Evolutionary conservation across 164 flowering plant species (phyloP), one percentile per base, ranked within the genome.

Genomic region (Annona squamosa): DNA sequence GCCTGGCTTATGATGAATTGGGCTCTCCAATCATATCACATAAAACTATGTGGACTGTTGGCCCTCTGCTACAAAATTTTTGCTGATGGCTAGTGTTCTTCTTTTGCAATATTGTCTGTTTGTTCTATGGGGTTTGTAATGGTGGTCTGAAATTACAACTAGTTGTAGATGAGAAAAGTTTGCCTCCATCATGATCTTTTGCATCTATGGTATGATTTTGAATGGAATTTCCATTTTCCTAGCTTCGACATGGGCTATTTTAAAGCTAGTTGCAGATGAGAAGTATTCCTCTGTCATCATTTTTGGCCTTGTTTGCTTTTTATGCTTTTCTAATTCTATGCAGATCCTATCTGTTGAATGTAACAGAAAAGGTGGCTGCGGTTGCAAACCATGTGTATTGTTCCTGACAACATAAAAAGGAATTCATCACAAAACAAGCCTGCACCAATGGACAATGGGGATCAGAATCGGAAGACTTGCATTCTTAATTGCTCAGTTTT

Each of bases 401-500:
- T 42, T 42, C 68, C 68, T 17, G 68, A 66, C 48, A 66, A n/a
- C 48, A 2, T 44, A 2, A 66, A 66, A 17, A 43, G 68, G 68
- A 66, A 44, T 4, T 42, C 43, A 13, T 42, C 68, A 3, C 68
- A 46, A 13, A 12, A 46, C 3, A 46, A 44, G 43, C 42, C 43
- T 42, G 9, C 13, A 10, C 43, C 68, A 46, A 66, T 66, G 68
- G 68, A 66, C 42, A 66, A n/a, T 46, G 4, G 45, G 13, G 13
- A 42, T 17, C 68, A 42, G 46, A 42, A 66, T 3, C 68, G 42
- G 68, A 66, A 12, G 43, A 42, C 5, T 7, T 12, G 16, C 68
- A 10, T 4, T 12, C 46, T 46, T 37, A 26, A 26, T 26, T 74
- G 74, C 68, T 87, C 95, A 2, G 45, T 76, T 68, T 79, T 92